Base-by-base conservation (phyloP, 2,329 filamentous ascomycete species). In the Colletotrichum truncatum region DNA sequence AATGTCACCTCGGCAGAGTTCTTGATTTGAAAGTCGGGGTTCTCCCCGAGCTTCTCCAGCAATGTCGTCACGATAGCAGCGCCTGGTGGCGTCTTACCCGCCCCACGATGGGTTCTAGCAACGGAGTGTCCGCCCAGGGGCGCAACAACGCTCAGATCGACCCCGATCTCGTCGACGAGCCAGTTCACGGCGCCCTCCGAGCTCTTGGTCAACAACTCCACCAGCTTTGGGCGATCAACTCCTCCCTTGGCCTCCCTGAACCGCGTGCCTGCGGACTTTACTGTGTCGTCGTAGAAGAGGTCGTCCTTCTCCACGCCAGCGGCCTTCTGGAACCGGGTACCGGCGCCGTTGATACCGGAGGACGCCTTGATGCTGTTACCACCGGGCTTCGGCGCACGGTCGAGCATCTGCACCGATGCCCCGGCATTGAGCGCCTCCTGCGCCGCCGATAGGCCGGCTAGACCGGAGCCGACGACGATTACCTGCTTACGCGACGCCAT, bases 311-410 rank as follows among this genome's bases (percentile, higher is more conserved):
- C 68, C 43, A 78, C 70, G n/a, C 76, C 71, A 39, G 71, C 56
- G 3, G 71, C 75, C 10, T 74, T 73, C 71, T 91, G 89, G 67
- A 85, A 89, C 4, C 78, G 79, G 0, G 88, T 90, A 0, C 82
- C 82, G 0, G 87, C 87, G 6, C 87, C 88, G 68, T 89, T 90
- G 74, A 91, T 91, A 0, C 88, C 88, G 0, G 87, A 90, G 0
- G 88, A 90, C 0, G 88, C 88, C 75, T 91, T 91, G 75, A 91
- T 89, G 70, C 83, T 87, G 70, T 91, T 90, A 2, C 88, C 87
- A 34, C 88, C 88, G 0, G 88, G 86, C 70, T 88, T 89, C 3
- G 82, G 71, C 0, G 83, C 82, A 18, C 87, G 85, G 63, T 91
- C 89, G 11, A 91, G 80, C 52, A 91, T 79, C 30, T 80, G 79